A percentile compares a stretch with the other conserved stretches of the same genome.
Conservation (phyloP, 371 early-diverging fungal genomes). For the Actinomortierella wolfii region DNA sequence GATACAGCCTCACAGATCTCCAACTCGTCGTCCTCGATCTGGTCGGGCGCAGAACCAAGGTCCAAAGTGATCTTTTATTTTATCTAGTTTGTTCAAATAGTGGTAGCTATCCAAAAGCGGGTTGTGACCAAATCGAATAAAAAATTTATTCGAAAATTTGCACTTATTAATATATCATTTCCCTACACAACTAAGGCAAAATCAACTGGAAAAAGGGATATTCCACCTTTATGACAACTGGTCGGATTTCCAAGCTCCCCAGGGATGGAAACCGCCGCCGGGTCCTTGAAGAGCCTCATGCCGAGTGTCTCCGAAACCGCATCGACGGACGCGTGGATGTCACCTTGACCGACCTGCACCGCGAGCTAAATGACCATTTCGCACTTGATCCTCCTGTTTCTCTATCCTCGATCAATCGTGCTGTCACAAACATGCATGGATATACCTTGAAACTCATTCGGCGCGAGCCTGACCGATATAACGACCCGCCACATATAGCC, state of each 20-base stretch:
- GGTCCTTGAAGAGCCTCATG: background rate
- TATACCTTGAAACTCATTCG: constrained; percentile 10
- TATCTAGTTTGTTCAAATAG: too few relatives aligned
- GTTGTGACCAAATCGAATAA: too few relatives aligned
- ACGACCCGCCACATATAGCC: constrained; percentile 1
- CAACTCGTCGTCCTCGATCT: too few relatives aligned
- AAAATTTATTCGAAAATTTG: too few relatives aligned
- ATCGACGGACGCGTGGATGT: background rate
- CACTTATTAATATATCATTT: too few relatives aligned
- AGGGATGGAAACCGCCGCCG: constrained; percentile 5
- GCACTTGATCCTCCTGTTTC: constrained; percentile 2
- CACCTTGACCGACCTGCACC: background rate
- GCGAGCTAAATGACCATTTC: background rate
- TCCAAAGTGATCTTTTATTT: too few relatives aligned
- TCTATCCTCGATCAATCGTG: background rate
- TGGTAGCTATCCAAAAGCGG: too few relatives aligned
- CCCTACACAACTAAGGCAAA: too few relatives aligned
- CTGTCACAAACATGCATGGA: background rate
- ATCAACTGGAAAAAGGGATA: too few relatives aligned
- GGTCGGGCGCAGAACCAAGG: too few relatives aligned
- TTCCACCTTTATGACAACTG: too few relatives aligned
- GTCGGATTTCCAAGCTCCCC: background rate
- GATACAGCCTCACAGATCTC: too few relatives aligned
- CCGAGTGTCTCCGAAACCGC: background rate
- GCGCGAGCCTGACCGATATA: constrained; percentile 4